Base-by-base conservation (phyloP, 441 rosid genomes). In the Brassica hybrid region DNA sequence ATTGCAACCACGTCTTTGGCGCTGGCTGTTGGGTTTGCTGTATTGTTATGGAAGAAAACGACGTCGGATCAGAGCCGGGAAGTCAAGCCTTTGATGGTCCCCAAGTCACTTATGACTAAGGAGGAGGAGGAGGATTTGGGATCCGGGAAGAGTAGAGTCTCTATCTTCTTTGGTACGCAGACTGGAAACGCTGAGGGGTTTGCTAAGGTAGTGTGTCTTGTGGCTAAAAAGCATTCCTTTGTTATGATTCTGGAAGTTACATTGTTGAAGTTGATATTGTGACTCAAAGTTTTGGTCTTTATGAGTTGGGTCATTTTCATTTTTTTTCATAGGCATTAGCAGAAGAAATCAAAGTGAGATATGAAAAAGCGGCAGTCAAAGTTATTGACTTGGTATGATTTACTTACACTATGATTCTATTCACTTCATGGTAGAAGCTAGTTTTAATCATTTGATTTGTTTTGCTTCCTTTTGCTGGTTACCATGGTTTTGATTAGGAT, bases 121-220 rank as follows among this genome's bases (percentile, higher is more conserved):
- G 84, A 78, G 18, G 86, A 83, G 11, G 93, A 83, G 1, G 69
- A 87, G 0, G 90, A 84, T 2, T 52, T 67, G n/a, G 81, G 76
- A 60, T 76, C 81, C 41, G 85, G 83, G 67, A 94, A 90, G 83
- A 89, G 85, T 9, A 89, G 84, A 71, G 89, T 94, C 74, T 83
- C 93, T 68, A 73, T 94, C 61, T 89, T 94, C 81, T 94, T 83
- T 67, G 98, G 96, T 54, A 94, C 98, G 2, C 98, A 91, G 82
- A 94, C 97, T 14, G 98, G 98, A 14, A 91, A 97, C 0, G 97
- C 98, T 10, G 98, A 91, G 74, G 97, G 98, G 27, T 94, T 94
- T 67, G 92, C 98, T 30, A 91, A 91, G 98, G 96, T 94, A 73
- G 3, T 64, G 23, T 30, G 17, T 6, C 7, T 27, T 6, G 1